Percentiles rank a stretch among this genome's conserved stretches.
These are phyloP conservation scores for Amyloporia xantha DNA, from an alignment of 768 basidiomycete genomes.

Conservation along the genomic window DNA sequence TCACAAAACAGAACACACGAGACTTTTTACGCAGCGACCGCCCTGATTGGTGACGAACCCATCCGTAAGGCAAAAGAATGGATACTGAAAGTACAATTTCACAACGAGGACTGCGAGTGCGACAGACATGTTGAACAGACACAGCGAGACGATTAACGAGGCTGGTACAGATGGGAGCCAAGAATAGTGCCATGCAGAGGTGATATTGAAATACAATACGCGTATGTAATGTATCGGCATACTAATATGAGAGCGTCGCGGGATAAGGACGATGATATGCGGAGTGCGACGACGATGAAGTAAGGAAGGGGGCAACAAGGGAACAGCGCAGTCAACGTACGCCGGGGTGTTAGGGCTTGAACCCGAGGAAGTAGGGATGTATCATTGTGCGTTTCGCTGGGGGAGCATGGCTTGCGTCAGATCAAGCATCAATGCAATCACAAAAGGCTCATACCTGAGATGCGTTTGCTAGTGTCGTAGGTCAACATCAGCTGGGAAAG, in stretches of 20 bases:
- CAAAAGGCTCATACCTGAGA: constrained; percentile 89
- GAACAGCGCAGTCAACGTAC: background rate
- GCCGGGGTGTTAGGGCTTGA: constrained; percentile 22
- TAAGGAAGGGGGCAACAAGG: background rate
- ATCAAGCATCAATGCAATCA: too few species aligned
- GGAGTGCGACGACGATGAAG: background rate
- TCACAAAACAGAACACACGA: too few species aligned
- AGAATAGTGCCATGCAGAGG: constrained; percentile 6
- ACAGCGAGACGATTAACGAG: constrained; percentile 1
- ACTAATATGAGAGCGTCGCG: constrained; percentile 5
- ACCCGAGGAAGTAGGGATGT: constrained; percentile 47
- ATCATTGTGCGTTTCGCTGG: constrained; percentile 52
- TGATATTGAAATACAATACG: constrained; percentile 3
- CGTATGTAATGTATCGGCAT: constrained; percentile 8
- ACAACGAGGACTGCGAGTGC: background rate
- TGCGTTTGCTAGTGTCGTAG: constrained; percentile 87
- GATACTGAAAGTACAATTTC: background rate
- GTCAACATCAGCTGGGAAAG: constrained; percentile 37
- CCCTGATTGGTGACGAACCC: too few species aligned
- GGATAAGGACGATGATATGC: background rate
- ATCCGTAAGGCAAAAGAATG: too few species aligned
- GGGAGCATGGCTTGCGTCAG: too few species aligned
- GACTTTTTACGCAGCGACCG: too few species aligned
- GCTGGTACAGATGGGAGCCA: background rate
- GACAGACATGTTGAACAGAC: background rate